Conservation (phyloP, 371 early-diverging fungal genomes). For the Sporodiniella umbellata region DNA sequence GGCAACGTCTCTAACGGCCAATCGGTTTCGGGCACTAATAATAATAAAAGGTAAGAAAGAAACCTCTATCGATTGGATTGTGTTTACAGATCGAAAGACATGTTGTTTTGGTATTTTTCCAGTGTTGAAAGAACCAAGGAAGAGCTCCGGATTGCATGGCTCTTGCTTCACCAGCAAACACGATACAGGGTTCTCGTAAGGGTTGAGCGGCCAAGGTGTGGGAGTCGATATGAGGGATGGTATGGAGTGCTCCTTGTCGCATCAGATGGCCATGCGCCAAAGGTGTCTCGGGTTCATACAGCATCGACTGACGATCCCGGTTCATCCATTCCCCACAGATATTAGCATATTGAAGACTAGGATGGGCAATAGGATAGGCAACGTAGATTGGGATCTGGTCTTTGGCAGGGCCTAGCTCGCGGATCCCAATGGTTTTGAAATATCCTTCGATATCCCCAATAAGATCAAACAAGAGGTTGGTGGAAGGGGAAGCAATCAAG, state of each 20-base stretch:
- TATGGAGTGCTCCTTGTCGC: conserved; percentile 32
- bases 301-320: conserved; percentile 47
- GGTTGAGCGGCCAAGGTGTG: conserved; percentile 33
- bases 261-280: conserved; percentile 53
- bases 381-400: conserved; percentile 64
- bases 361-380: conserved; percentile 74
- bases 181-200: conserved; percentile 60
- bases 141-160: conserved; percentile 25
- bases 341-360: conserved; percentile 77
- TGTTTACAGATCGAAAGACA: conserved; percentile 31
- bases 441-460: conserved; percentile 58
- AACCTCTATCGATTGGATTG: not conserved
- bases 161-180: conserved; percentile 57
- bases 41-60: not conserved
- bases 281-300: conserved; percentile 58
- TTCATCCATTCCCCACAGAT: conserved; percentile 91
- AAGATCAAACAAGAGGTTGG: conserved; percentile 75
- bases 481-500: conserved; percentile 65
- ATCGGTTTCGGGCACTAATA: not conserved
- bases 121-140: conserved; percentile 30
- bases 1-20: not conserved
- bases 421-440: conserved; percentile 49
- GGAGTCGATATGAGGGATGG: conserved; percentile 33
- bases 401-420: conserved; percentile 26
- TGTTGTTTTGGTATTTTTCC: conserved; percentile 24